A percentile compares a stretch with the other conserved stretches of the same genome.
These are phyloP conservation scores for Solanum piurae DNA, from an alignment of 257 asterid genomes.

Conservation along the genomic window DNA sequence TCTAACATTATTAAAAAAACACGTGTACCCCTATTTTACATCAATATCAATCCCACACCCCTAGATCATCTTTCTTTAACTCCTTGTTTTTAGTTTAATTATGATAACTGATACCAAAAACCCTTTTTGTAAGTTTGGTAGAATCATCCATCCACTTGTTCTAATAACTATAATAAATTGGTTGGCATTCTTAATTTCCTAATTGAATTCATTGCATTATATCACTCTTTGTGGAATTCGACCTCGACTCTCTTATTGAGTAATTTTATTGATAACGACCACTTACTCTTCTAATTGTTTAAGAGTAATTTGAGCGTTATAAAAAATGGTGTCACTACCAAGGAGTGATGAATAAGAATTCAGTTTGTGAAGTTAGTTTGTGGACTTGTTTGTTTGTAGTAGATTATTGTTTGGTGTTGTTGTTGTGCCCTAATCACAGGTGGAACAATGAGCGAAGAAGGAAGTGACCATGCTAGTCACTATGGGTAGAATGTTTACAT, in stretches of 20 bases:
- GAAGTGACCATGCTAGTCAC: not conserved
- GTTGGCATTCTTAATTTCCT: not conserved
- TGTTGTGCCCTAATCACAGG: not conserved
- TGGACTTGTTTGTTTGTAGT: not conserved
- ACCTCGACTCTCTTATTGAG: not conserved
- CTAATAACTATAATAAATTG: not conserved
- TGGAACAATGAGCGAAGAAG: not conserved
- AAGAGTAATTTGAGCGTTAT: not conserved
- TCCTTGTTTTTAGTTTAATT: not conserved
- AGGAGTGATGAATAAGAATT: not conserved
- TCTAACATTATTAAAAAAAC: not conserved
- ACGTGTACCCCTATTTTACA: not conserved
- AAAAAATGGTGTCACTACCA: not conserved
- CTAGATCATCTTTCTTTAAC: not conserved
- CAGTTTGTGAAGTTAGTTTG: not conserved
- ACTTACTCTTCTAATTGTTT: not conserved
- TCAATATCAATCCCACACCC: not conserved
- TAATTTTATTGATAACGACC: not conserved
- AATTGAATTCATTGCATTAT: not conserved
- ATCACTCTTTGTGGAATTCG: not conserved
- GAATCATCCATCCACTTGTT: not conserved
- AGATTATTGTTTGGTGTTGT: not conserved
- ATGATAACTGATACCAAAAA: not conserved
- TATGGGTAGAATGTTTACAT: not conserved
- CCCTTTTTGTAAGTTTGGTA: not conserved